Evolutionary conservation across 176 grass and related monocot genomes (phyloP).

Genomic region (Oryza coarctata): DNA sequence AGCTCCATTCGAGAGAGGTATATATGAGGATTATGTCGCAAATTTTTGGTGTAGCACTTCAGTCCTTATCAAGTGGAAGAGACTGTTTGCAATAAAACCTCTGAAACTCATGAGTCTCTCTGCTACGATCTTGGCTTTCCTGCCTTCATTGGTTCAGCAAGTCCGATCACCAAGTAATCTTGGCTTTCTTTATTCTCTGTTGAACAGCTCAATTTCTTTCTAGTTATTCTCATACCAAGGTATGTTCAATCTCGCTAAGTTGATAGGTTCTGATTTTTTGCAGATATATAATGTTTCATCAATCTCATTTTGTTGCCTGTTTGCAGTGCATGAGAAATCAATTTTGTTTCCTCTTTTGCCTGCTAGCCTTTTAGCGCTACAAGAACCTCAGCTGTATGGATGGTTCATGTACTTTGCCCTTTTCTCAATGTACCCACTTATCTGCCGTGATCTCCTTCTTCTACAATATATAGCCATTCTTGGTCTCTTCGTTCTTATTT

Average conservation of each 20-base stretch:
- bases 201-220: slow-evolving; percentile 86
- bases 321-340: slow-evolving; percentile 97
- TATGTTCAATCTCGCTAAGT: slow-evolving; percentile 36
- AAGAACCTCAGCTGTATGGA: slow-evolving; percentile 72
- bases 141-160: slow-evolving; percentile 94
- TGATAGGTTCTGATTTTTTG: neutral
- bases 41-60: slow-evolving; percentile 99
- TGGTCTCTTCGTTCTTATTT: slow-evolving; percentile 75
- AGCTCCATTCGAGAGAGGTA: slow-evolving; percentile 93
- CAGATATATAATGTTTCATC: slow-evolving; percentile 1
- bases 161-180: slow-evolving; percentile 69
- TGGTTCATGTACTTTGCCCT: slow-evolving; percentile 79
- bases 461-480: slow-evolving; percentile 75
- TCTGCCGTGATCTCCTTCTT: slow-evolving; percentile 70
- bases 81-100: slow-evolving; percentile 55
- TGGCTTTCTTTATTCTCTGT: slow-evolving; percentile 84
- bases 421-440: slow-evolving; percentile 86
- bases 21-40: slow-evolving; percentile 94
- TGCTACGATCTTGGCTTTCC: slow-evolving; percentile 70
- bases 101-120: slow-evolving; percentile 81
- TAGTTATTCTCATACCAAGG: slow-evolving; percentile 94
- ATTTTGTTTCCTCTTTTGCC: slow-evolving; percentile 95
- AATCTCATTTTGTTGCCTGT: slow-evolving; percentile 19
- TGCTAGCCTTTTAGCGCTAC: slow-evolving; percentile 72
- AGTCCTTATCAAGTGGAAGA: slow-evolving; percentile 89